A percentile compares a stretch with the other conserved stretches of the same genome.
These are phyloP conservation scores for Cyclotella distinguenda DNA, from an alignment of 108 stramenopile genomes.

Conservation along the genomic window DNA sequence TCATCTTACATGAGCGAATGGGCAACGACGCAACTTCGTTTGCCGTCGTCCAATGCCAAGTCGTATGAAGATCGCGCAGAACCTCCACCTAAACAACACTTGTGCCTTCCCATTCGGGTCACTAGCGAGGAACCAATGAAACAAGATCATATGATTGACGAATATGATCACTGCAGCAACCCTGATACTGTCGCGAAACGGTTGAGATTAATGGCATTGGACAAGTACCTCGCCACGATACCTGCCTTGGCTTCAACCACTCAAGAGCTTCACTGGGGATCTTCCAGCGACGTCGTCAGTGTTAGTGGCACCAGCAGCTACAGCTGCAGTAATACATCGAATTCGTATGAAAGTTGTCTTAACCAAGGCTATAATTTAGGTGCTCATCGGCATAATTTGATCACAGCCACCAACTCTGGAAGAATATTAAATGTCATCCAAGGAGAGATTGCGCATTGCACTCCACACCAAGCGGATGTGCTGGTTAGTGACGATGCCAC, in stretches of 20 bases:
- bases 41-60: background rate
- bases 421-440: slow-evolving; percentile 42
- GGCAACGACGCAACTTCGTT: background rate
- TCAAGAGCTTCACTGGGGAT: slow-evolving; percentile 3
- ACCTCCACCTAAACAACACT: background rate
- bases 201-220: slow-evolving; percentile 19
- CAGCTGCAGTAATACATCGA: background rate
- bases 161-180: background rate
- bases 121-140: background rate
- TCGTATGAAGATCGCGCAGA: background rate
- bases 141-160: background rate
- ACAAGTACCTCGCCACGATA: slow-evolving; percentile 20
- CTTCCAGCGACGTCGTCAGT: background rate
- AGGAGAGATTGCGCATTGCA: slow-evolving; percentile 50
- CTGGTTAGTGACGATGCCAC: slow-evolving; percentile 76
- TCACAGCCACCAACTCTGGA: slow-evolving; percentile 37
- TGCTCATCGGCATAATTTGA: slow-evolving; percentile 4
- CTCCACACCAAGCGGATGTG: slow-evolving; percentile 35
- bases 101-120: background rate
- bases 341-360: background rate
- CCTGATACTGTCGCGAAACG: background rate
- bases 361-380: background rate
- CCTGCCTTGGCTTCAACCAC: slow-evolving; percentile 20
- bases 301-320: background rate
- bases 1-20: slow-evolving; percentile 3